These are phyloP conservation scores for Boletus tylopilopsis DNA, from an alignment of 768 basidiomycete species.

Conservation along the genomic window DNA sequence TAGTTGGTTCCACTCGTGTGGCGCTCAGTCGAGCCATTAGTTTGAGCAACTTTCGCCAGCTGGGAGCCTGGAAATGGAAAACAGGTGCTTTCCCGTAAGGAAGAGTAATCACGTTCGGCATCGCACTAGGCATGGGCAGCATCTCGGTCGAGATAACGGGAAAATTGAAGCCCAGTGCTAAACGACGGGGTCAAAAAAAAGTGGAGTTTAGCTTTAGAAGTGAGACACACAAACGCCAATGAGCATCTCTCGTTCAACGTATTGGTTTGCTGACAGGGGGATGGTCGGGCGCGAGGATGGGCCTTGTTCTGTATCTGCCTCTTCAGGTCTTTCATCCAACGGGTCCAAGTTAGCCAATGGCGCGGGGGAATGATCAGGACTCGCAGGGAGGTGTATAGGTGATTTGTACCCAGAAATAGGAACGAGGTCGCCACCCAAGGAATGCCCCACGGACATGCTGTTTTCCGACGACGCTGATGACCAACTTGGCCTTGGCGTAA, in stretches of 20 bases:
- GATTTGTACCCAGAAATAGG: constrained; percentile 17
- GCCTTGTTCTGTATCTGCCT: constrained; percentile 9
- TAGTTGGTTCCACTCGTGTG: constrained; percentile 65
- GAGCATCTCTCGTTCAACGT: constrained; percentile 55
- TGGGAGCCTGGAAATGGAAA: constrained; percentile 69
- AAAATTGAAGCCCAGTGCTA: constrained; percentile 66
- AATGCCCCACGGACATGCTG: constrained; percentile 9
- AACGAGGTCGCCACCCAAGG: constrained; percentile 13
- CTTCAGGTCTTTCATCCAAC: constrained; percentile 20
- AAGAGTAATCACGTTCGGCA: constrained; percentile 74
- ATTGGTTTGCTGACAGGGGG: constrained; percentile 34
- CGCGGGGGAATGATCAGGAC: constrained; percentile 21
- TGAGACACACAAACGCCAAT: constrained; percentile 58
- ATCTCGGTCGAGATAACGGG: constrained; percentile 50
- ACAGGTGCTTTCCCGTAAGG: constrained; percentile 66
- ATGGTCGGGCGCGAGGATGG: constrained; percentile 11
- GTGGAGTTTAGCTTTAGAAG: background rate
- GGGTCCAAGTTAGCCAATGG: constrained; percentile 12
- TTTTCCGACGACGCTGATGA: constrained; percentile 26
- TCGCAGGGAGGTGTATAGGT: constrained; percentile 15
- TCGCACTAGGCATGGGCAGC: constrained; percentile 45
- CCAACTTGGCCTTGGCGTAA: constrained; percentile 20
- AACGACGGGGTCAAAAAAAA: constrained; percentile 9
- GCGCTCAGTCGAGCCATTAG: constrained; percentile 71
- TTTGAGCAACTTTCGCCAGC: constrained; percentile 70